phyloP scores from a whole-genome alignment of 2,329 filamentous ascomycete species.

The Zopfia rhizophila region DNA sequence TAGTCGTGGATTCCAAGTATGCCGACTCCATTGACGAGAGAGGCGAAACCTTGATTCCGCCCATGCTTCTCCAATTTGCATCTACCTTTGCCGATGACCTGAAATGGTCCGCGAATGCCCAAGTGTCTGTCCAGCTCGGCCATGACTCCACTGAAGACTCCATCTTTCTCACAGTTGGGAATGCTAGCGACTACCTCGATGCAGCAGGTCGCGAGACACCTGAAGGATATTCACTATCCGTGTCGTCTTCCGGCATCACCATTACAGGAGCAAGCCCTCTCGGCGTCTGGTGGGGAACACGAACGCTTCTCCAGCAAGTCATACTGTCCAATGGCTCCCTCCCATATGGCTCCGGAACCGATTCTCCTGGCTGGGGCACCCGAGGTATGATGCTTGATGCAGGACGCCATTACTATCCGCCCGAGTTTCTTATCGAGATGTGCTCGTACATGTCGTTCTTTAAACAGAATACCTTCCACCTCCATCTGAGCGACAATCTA shows the following conservation, averaged over 20 bases:
- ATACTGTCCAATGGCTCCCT: slow-evolving; percentile 37
- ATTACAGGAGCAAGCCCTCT: slow-evolving; percentile 53
- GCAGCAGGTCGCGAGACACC: slow-evolving; percentile 55
- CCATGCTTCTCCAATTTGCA: slow-evolving; percentile 57
- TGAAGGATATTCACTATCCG: slow-evolving; percentile 58
- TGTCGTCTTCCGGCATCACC: slow-evolving; percentile 39
- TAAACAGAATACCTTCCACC: slow-evolving; percentile 57
- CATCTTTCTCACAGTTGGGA: slow-evolving; percentile 54
- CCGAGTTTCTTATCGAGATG: slow-evolving; percentile 49
- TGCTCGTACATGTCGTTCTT: slow-evolving; percentile 55
- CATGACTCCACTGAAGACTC: slow-evolving; percentile 33
- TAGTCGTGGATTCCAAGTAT: slow-evolving; percentile 60
- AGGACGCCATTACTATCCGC: slow-evolving; percentile 50
- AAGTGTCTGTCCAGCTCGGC: slow-evolving; percentile 47
- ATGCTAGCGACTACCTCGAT: slow-evolving; percentile 49
- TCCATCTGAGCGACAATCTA: slow-evolving; percentile 58
- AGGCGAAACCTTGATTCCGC: slow-evolving; percentile 64
- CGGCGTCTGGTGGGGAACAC: slow-evolving; percentile 56
- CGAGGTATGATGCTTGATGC: slow-evolving; percentile 53
- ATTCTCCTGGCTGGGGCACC: slow-evolving; percentile 52
- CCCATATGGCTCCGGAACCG: slow-evolving; percentile 34
- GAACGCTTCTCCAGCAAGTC: slow-evolving; percentile 52
- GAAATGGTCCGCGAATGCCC: slow-evolving; percentile 47
- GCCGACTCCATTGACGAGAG: slow-evolving; percentile 54
- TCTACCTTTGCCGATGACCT: slow-evolving; percentile 56